phyloP scores from a whole-genome alignment of 345 rosid species.

The Cardiospermum halicacabum region DNA sequence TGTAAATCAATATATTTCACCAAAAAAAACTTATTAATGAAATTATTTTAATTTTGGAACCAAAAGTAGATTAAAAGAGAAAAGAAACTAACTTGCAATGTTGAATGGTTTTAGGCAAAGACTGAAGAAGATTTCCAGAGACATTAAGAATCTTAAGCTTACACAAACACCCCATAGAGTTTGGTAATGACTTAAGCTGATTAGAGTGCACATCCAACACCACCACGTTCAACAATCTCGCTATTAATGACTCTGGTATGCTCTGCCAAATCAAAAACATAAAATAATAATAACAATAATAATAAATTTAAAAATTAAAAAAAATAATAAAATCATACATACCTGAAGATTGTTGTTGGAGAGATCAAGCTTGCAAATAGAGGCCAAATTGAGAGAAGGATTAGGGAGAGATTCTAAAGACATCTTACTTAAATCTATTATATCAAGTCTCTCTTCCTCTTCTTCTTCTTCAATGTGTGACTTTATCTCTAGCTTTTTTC shows the following conservation, averaged over 20 bases:
- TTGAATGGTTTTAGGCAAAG: constrained; percentile 63
- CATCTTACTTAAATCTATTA: constrained; percentile 65
- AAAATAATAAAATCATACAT: background rate
- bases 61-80: background rate
- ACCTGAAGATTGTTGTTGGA: constrained; percentile 90
- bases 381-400: constrained; percentile 52
- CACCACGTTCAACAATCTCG: constrained; percentile 69
- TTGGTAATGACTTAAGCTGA: constrained; percentile 67
- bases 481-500: constrained; percentile 8
- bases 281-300: background rate
- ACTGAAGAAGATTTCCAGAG: constrained; percentile 65
- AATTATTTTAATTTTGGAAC: background rate
- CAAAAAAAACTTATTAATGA: background rate
- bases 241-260: constrained; percentile 80
- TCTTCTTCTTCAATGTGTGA: constrained; percentile 18
- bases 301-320: background rate
- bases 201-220: constrained; percentile 82
- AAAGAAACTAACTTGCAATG: constrained; percentile 64
- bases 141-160: constrained; percentile 77
- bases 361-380: constrained; percentile 67
- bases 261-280: no score
- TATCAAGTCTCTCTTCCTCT: constrained; percentile 37
- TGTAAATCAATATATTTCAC: no score
- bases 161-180: constrained; percentile 78
- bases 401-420: constrained; percentile 52